phyloP scores from a whole-genome alignment of 805 yeast genomes.

The Torulaspora microellipsoides region DNA sequence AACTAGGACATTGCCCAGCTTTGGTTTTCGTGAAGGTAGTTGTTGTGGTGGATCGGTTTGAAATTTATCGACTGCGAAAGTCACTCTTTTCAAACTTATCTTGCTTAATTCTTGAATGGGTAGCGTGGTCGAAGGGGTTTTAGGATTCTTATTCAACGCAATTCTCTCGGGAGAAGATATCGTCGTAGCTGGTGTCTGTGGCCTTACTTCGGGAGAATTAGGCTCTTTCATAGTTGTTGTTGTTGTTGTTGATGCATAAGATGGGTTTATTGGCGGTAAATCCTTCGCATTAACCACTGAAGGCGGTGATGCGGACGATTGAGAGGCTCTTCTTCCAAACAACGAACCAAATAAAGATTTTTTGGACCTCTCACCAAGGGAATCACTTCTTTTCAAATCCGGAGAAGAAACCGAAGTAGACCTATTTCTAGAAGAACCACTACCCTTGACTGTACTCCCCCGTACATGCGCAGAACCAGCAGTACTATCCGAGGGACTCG shows the following conservation, averaged over 20 bases:
- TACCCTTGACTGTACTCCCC: not conserved
- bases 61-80: slow-evolving; percentile 72
- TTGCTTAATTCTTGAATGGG: slow-evolving; percentile 32
- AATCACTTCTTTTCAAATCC: slow-evolving; percentile 16
- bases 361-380: slow-evolving; percentile 26
- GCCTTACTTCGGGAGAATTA: slow-evolving; percentile 17
- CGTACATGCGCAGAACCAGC: not conserved
- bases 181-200: slow-evolving; percentile 14
- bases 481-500: not conserved
- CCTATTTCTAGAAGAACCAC: slow-evolving; percentile 3
- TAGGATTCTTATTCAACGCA: slow-evolving; percentile 44
- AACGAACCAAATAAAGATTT: slow-evolving; percentile 28
- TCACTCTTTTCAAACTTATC: slow-evolving; percentile 54
- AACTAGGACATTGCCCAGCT: slow-evolving; percentile 67
- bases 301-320: slow-evolving; percentile 1
- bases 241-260: not conserved
- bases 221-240: slow-evolving; percentile 9
- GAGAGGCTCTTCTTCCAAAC: slow-evolving; percentile 22
- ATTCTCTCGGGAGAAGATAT: slow-evolving; percentile 30
- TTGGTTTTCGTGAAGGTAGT: slow-evolving; percentile 81
- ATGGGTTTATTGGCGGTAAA: not conserved
- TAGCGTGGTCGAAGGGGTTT: slow-evolving; percentile 28
- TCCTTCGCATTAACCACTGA: not conserved
- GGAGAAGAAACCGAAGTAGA: slow-evolving; percentile 15
- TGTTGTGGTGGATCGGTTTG: slow-evolving; percentile 88